phyloP scores from a whole-genome alignment of 352 stramenopile genomes.

The Globisporangium alternatum region DNA sequence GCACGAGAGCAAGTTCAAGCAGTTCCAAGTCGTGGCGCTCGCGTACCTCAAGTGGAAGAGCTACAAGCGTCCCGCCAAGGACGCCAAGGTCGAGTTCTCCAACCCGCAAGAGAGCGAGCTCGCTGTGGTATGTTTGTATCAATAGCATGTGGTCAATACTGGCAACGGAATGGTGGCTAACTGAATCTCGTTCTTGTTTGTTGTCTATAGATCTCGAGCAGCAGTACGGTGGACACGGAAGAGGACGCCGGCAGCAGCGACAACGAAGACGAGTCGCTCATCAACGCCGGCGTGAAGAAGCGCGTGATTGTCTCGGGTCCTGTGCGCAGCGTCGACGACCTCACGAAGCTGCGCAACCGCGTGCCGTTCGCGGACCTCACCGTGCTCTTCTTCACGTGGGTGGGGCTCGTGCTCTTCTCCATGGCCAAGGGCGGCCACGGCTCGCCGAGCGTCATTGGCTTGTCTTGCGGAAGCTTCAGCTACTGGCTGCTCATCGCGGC shows the following conservation, averaged over 20 bases:
- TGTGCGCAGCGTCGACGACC: constrained; percentile 40
- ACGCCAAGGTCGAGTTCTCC: constrained; percentile 36
- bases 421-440: constrained; percentile 79
- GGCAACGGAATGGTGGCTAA: too few relatives aligned
- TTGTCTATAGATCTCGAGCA: constrained; percentile 10
- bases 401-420: constrained; percentile 73
- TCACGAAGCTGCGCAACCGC: constrained; percentile 44
- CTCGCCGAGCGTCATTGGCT: constrained; percentile 64
- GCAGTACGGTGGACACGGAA: constrained; percentile 23
- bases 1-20: constrained; percentile 63
- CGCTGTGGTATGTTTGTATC: not conserved
- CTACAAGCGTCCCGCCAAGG: constrained; percentile 38
- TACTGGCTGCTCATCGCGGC: constrained; percentile 66
- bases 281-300: constrained; percentile 45
- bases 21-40: constrained; percentile 60
- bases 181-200: too few relatives aligned
- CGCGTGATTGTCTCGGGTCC: constrained; percentile 23
- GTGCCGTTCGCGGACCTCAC: constrained; percentile 60
- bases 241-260: constrained; percentile 31
- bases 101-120: constrained; percentile 38
- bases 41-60: constrained; percentile 74
- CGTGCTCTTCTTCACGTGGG: constrained; percentile 76
- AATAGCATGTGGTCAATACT: too few relatives aligned
- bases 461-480: constrained; percentile 56
- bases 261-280: constrained; percentile 56